Conservation (phyloP, 305 asterid genomes). For the Striga hermonthica region DNA sequence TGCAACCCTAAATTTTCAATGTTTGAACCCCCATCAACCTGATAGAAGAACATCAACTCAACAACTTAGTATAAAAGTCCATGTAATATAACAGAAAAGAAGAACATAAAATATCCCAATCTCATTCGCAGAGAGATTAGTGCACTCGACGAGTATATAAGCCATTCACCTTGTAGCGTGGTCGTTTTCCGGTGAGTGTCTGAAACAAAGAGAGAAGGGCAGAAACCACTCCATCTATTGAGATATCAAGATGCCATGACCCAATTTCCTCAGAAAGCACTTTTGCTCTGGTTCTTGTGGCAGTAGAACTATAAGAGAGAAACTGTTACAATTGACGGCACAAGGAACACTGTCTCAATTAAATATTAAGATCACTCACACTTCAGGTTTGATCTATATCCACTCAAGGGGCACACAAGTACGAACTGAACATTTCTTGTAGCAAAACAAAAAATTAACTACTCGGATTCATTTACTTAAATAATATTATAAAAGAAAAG, state of each 20-base stretch:
- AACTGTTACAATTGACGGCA: slow-evolving; percentile 27
- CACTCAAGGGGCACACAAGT: slow-evolving; percentile 17
- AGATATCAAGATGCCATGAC: slow-evolving; percentile 92
- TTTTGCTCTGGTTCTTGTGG: slow-evolving; percentile 81
- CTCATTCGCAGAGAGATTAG: background rate
- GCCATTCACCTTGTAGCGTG: slow-evolving; percentile 72
- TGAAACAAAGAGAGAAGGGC: slow-evolving; percentile 76
- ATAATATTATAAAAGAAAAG: background rate
- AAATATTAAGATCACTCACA: slow-evolving; percentile 15
- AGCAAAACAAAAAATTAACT: slow-evolving; percentile 6
- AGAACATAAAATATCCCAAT: background rate
- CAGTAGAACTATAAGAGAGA: slow-evolving; percentile 65
- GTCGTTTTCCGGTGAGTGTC: slow-evolving; percentile 85
- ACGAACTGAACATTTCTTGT: slow-evolving; percentile 12
- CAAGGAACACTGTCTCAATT: slow-evolving; percentile 23
- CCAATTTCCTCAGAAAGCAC: slow-evolving; percentile 91
- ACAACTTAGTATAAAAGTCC: slow-evolving; percentile 11
- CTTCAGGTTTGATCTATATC: slow-evolving; percentile 5
- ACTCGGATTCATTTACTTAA: slow-evolving; percentile 14
- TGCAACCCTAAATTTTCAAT: slow-evolving; percentile 87
- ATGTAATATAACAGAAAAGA: slow-evolving; percentile 8
- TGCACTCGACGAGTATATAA: slow-evolving; percentile 13
- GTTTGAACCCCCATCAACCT: slow-evolving; percentile 98
- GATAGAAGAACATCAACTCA: slow-evolving; percentile 38
- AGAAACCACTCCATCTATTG: slow-evolving; percentile 83